Conservation (phyloP, 768 basidiomycete species). For the Suillus lakei region DNA sequence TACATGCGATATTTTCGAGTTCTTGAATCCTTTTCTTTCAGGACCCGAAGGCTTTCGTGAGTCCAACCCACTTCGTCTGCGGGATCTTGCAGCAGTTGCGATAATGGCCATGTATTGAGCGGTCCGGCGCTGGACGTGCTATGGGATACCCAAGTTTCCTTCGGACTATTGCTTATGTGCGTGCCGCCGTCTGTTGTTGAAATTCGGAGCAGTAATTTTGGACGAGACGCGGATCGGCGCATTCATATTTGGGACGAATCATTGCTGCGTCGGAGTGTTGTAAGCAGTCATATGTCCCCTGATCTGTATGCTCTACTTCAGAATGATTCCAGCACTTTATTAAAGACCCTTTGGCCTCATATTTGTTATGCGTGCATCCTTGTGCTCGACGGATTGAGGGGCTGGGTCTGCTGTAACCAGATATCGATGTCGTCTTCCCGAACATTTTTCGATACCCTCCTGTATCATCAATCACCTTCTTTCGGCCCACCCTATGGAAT, state of each 20-base stretch:
- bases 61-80: too few relatives aligned
- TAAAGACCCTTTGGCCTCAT: neutral
- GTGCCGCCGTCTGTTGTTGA: neutral
- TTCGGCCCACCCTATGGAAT: too few relatives aligned
- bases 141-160: constrained; percentile 13
- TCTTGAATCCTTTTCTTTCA: neutral
- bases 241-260: too few relatives aligned
- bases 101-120: constrained; percentile 10
- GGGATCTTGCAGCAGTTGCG: constrained; percentile 12
- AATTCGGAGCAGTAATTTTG: neutral
- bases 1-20: too few relatives aligned
- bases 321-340: neutral
- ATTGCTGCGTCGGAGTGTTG: neutral
- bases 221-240: neutral
- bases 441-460: neutral
- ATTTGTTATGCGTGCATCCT: neutral
- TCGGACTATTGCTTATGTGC: constrained; percentile 1
- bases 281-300: neutral
- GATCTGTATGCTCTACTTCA: neutral
- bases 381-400: neutral
- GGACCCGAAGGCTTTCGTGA: too few relatives aligned
- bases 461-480: neutral
- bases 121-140: constrained; percentile 8
- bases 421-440: neutral
- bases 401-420: neutral